Evolutionary conservation across 2,329 filamentous ascomycete genomes (phyloP), one percentile per base, ranked within the genome.

Genomic region (Anthostomella pinea): DNA sequence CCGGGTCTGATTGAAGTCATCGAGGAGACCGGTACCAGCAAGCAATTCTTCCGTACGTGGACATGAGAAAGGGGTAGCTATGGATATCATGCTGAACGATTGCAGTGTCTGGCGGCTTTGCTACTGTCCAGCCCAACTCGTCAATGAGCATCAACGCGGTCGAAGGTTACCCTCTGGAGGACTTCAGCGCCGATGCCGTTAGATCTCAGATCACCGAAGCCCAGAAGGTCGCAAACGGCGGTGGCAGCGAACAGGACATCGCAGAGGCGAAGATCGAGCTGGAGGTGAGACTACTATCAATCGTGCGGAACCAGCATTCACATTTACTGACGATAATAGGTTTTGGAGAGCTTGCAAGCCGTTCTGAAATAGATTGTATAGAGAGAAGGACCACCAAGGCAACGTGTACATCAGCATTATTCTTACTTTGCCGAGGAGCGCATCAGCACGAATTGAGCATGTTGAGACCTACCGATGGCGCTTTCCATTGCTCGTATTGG

Each of bases 241-340:
- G 75, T 63, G 93, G 91, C 61, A 96, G 88, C 68, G 93, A 96
- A 80, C 84, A 89, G 72, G 93, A 97, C 63, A 87, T 97, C 70
- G 91, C 91, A 51, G 93, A 98, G 81, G 93, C 93, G 54, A 97
- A 96, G 81, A 91, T 98, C 66, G 91, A 97, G 79, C 73, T 98
- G 56, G 93, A 98, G 88, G 91, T 95, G 70, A 64, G 65, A 14
- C 19, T 8, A 26, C 25, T 30, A 27, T 19, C 31, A 27, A 43
- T 13, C 36, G 26, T 19, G 8, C n/a, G 18, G 8, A 16, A 13
- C 27, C 25, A n/a, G 9, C 8, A 37, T 2, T 19, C 15, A 24
- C 8, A 10, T 18, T 35, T 53, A 44, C 66, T 77, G 57, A 76
- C 58, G 22, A 16, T 28, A 26, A 28, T 49, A 90, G 85, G 84